Evolutionary conservation across 108 stramenopile species (phyloP).

Genomic region (Cyclotella atomus): DNA sequence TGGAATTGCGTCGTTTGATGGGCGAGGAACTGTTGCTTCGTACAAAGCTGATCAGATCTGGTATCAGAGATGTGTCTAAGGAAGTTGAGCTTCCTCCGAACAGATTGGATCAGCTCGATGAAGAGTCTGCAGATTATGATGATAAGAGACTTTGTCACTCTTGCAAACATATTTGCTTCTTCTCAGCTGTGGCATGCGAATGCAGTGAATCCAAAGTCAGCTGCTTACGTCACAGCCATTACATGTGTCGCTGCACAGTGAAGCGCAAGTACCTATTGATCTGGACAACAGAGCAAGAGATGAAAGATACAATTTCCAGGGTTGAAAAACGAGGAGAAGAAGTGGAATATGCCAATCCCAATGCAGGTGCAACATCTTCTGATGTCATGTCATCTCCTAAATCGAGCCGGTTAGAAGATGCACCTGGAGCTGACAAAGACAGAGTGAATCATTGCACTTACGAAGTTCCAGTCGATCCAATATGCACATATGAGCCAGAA

Average conservation of each 20-base stretch:
- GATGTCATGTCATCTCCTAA: neutral
- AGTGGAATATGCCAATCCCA: conserved; percentile 41
- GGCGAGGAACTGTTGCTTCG: conserved; percentile 73
- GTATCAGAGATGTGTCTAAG: conserved; percentile 82
- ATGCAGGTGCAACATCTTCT: neutral
- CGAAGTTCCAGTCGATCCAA: conserved; percentile 36
- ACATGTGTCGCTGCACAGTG: conserved; percentile 83
- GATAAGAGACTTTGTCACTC: conserved; percentile 90
- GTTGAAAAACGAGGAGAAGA: conserved; percentile 60
- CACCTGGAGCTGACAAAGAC: conserved; percentile 25
- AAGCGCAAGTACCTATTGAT: conserved; percentile 79
- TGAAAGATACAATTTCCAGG: conserved; percentile 55
- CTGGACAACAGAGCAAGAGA: conserved; percentile 74
- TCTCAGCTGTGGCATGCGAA: conserved; percentile 94
- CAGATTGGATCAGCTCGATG: conserved; percentile 80
- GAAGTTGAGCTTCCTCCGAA: conserved; percentile 72
- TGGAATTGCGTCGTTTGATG: conserved; percentile 76
- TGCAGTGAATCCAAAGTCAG: conserved; percentile 87
- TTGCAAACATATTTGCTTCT: conserved; percentile 93
- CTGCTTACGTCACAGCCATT: conserved; percentile 88
- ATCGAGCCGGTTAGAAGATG: conserved; percentile 10
- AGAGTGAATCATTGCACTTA: conserved; percentile 25
- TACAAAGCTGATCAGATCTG: conserved; percentile 58
- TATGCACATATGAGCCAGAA: conserved; percentile 26
- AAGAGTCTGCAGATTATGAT: conserved; percentile 89